phyloP scores from a whole-genome alignment of 225 moss, liverwort and hornwort species.

The Bryum argenteum region DNA sequence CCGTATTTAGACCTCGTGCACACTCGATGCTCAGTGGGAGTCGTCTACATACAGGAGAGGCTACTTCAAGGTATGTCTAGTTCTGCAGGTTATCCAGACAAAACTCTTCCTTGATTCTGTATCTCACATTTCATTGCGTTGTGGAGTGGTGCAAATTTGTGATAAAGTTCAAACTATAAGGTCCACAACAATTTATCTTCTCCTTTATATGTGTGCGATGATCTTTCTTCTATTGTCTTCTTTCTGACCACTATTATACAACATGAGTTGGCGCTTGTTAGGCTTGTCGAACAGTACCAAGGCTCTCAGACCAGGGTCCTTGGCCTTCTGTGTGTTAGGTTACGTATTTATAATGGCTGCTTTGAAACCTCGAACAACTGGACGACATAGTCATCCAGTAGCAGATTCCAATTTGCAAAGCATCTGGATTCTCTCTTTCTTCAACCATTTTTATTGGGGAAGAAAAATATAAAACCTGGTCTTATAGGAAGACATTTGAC shows the following conservation, averaged over 20 bases:
- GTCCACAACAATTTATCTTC: background rate
- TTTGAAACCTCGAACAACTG: conserved; percentile 1
- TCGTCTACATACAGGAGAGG: conserved; percentile 77
- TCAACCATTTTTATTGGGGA: background rate
- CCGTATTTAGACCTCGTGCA: conserved; percentile 78
- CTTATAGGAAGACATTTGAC: conserved; percentile 49
- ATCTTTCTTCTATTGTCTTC: background rate
- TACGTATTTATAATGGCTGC: conserved; percentile 6
- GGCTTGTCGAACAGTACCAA: conserved; percentile 6
- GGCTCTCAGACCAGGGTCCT: conserved; percentile 10
- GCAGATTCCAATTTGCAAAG: conserved; percentile 1
- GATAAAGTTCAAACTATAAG: background rate
- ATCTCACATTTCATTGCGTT: conserved; percentile 10
- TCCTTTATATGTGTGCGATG: background rate
- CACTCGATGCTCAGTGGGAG: conserved; percentile 96
- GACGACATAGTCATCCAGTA: background rate
- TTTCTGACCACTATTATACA: background rate
- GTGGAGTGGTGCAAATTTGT: conserved; percentile 10
- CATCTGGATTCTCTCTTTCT: conserved; percentile 4
- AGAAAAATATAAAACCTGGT: conserved; percentile 27
- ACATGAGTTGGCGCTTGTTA: conserved; percentile 2
- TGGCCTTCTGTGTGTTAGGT: background rate
- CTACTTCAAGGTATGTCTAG: conserved; percentile 74
- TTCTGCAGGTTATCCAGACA: conserved; percentile 13
- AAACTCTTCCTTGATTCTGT: conserved; percentile 9